These are phyloP conservation scores for Aspergillus ochraceoroseus DNA, from an alignment of 2,329 filamentous ascomycete genomes.

Conservation along the genomic window DNA sequence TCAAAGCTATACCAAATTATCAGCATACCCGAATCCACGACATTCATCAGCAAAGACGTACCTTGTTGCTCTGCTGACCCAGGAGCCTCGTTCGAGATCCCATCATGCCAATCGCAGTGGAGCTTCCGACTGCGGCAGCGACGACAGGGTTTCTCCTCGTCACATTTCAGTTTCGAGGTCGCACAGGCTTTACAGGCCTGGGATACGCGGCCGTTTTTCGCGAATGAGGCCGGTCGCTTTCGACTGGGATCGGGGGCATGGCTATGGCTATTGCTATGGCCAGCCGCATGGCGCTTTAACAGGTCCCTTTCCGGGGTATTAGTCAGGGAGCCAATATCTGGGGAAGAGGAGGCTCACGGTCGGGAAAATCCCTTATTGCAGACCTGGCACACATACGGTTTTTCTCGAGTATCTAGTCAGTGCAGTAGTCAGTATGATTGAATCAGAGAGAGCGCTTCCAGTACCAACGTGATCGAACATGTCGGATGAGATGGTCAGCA, in stretches of 20 bases:
- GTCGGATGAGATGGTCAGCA: conserved; percentile 51
- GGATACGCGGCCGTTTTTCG: conserved; percentile 38
- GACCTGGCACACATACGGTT: conserved; percentile 32
- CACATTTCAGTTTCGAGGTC: conserved; percentile 50
- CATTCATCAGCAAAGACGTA: conserved; percentile 6
- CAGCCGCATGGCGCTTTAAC: conserved; percentile 48
- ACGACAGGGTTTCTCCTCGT: conserved; percentile 52
- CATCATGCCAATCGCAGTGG: conserved; percentile 37
- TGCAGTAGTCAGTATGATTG: neutral
- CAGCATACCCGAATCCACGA: no score
- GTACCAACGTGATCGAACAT: conserved; percentile 48
- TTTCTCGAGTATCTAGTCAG: conserved; percentile 28
- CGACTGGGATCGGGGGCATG: conserved; percentile 36
- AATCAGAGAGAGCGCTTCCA: conserved; percentile 12
- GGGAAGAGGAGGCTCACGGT: conserved; percentile 21
- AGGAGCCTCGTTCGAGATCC: conserved; percentile 16
- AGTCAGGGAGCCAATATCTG: neutral
- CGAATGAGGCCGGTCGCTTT: conserved; percentile 19
- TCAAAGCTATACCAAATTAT: no score
- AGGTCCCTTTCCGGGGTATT: conserved; percentile 37
- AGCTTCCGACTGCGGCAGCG: conserved; percentile 50
- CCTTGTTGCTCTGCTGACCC: conserved; percentile 16
- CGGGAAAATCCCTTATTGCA: conserved; percentile 33
- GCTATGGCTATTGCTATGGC: no score
- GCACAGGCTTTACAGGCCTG: conserved; percentile 53